Percentiles rank a stretch among this genome's conserved stretches.
phyloP scores from a whole-genome alignment of 768 basidiomycete genomes.

The Lentinula aciculospora region DNA sequence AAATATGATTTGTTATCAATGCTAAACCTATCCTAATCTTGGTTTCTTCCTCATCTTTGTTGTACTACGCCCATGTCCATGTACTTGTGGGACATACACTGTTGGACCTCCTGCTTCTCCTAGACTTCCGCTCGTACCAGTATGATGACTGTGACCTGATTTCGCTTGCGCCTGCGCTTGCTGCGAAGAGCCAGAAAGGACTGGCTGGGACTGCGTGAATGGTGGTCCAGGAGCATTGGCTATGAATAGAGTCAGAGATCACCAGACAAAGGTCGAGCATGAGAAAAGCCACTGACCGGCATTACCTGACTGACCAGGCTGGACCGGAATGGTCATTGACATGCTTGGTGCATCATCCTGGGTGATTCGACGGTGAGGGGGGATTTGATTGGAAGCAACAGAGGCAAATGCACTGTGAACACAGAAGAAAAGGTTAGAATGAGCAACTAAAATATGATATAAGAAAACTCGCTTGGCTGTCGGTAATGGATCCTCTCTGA shows the following conservation, averaged over 20 bases:
- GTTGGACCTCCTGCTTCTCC: background rate
- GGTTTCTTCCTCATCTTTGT: slow-evolving; percentile 1
- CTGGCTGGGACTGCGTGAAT: background rate
- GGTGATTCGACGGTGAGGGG: slow-evolving; percentile 84
- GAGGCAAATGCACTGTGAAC: slow-evolving; percentile 65
- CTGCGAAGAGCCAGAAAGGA: background rate
- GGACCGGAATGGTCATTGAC: background rate
- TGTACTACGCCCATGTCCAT: background rate
- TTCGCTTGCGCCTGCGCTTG: background rate
- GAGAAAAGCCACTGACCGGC: background rate
- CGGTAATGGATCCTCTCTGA: slow-evolving; percentile 83
- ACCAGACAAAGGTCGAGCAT: background rate
- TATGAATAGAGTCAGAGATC: background rate
- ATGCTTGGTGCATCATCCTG: slow-evolving; percentile 76
- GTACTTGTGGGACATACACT: background rate
- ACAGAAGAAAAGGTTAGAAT: background rate
- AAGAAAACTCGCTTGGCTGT: slow-evolving; percentile 66
- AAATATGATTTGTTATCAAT: no score
- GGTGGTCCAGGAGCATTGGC: background rate
- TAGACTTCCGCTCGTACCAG: background rate
- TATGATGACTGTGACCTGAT: background rate
- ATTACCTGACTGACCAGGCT: background rate
- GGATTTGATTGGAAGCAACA: slow-evolving; percentile 58
- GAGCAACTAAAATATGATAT: background rate
- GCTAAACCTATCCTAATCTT: background rate